These are phyloP conservation scores for Jatropha podagrica DNA, from an alignment of 441 rosid species.

Conservation along the genomic window DNA sequence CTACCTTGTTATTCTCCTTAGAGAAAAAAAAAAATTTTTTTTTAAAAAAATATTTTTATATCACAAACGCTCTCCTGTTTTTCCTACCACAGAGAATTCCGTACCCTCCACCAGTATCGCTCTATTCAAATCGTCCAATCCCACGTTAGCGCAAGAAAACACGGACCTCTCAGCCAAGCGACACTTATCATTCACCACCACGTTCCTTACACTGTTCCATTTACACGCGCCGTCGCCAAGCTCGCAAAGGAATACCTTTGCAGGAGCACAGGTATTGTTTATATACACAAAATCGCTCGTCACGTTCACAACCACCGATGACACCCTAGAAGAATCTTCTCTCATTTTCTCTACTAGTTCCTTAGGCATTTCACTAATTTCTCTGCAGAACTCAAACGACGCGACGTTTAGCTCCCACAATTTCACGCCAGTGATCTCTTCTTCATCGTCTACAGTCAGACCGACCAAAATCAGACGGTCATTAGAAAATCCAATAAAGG, in stretches of 20 bases:
- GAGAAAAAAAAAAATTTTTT: no score
- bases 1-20: no score
- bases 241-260: constrained; percentile 49
- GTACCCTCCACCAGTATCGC: constrained; percentile 30
- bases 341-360: constrained; percentile 41
- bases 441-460: constrained; percentile 32
- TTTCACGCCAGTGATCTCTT: constrained; percentile 36
- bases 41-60: no score
- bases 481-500: constrained; percentile 33
- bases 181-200: constrained; percentile 21
- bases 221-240: constrained; percentile 23
- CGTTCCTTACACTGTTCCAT: constrained; percentile 50
- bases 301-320: constrained; percentile 34
- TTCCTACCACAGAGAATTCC: not conserved
- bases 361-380: constrained; percentile 52
- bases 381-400: constrained; percentile 26
- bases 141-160: constrained; percentile 44
- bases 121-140: constrained; percentile 42
- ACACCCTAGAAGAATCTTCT: constrained; percentile 23
- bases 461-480: constrained; percentile 51
- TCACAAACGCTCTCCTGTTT: not conserved
- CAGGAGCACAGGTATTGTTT: constrained; percentile 27
- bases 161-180: constrained; percentile 21
- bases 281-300: constrained; percentile 44
- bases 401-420: constrained; percentile 47